phyloP scores from a whole-genome alignment of 768 basidiomycete species.

The Leccinum variicolor region DNA sequence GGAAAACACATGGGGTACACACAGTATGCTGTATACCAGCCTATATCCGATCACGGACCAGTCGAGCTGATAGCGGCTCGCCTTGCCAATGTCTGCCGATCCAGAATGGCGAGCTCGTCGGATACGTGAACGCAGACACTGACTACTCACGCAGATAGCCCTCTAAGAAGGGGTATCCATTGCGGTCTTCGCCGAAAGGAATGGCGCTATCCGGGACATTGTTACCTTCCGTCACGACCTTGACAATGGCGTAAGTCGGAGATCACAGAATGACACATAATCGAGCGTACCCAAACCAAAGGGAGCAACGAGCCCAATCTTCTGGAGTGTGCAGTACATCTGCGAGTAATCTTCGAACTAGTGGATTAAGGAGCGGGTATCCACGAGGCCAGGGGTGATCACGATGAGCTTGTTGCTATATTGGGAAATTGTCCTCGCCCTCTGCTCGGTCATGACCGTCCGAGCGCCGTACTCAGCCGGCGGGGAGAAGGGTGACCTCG shows the following conservation, averaged over 20 bases:
- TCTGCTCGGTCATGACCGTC: constrained; percentile 1
- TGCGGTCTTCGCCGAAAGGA: constrained; percentile 31
- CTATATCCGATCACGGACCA: constrained; percentile 31
- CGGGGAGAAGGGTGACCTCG: constrained; percentile 8
- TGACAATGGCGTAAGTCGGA: neutral
- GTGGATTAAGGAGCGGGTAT: constrained; percentile 15
- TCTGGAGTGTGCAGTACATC: constrained; percentile 28
- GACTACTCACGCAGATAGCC: constrained; percentile 12
- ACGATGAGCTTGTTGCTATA: constrained; percentile 5
- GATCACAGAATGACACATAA: neutral
- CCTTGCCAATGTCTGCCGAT: constrained; percentile 33
- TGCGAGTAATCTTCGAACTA: constrained; percentile 27
- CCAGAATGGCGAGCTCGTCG: neutral
- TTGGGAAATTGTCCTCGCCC: constrained; percentile 14
- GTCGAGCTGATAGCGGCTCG: constrained; percentile 23
- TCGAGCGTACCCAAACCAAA: constrained; percentile 28
- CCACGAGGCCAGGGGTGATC: constrained; percentile 9
- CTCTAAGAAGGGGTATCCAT: constrained; percentile 27
- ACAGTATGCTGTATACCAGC: constrained; percentile 34
- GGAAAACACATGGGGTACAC: neutral
- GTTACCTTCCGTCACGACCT: constrained; percentile 29
- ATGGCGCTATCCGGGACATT: constrained; percentile 30
- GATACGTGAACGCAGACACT: neutral
- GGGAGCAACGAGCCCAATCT: constrained; percentile 26
- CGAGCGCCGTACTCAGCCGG: constrained; percentile 6